Evolutionary conservation across 2,329 filamentous ascomycete species (phyloP).

Genomic region (Claviceps sp.): DNA sequence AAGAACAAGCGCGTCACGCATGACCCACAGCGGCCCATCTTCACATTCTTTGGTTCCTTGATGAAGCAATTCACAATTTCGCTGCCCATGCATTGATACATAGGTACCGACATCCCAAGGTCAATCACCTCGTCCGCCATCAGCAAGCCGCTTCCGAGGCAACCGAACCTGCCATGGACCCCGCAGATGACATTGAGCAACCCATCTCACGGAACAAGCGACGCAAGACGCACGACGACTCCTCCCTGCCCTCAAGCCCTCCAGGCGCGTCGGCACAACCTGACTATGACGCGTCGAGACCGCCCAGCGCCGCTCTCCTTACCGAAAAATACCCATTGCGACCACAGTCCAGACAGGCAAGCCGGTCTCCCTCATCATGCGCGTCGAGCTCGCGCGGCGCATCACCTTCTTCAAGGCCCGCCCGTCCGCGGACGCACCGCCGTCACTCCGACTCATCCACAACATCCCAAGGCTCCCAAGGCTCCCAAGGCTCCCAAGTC

Average conservation of each 20-base stretch:
- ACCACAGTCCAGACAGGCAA: conserved; percentile 16
- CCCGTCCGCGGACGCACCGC: conserved; percentile 17
- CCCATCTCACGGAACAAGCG: conserved; percentile 18
- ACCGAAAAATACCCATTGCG: conserved; percentile 15
- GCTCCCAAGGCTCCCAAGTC: no score
- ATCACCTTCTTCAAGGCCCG: conserved; percentile 11
- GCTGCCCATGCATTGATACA: conserved; percentile 8
- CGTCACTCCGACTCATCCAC: conserved; percentile 17
- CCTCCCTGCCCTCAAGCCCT: conserved; percentile 15
- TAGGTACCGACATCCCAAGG: neutral
- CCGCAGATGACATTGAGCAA: conserved; percentile 13
- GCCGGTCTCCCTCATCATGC: conserved; percentile 21
- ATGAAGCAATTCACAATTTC: neutral
- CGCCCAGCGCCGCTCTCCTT: conserved; percentile 11
- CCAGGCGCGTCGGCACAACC: conserved; percentile 7
- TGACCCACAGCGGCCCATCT: neutral
- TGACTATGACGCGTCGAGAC: conserved; percentile 3
- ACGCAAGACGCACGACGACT: conserved; percentile 18
- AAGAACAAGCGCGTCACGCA: neutral
- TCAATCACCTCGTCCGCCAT: neutral
- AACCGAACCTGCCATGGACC: conserved; percentile 15
- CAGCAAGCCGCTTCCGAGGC: neutral
- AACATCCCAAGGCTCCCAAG: conserved; percentile 15
- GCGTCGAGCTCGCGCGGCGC: conserved; percentile 25
- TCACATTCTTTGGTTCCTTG: neutral